A percentile compares a stretch with the other conserved stretches of the same genome.
phyloP scores from a whole-genome alignment of 129 eudicot species.

The Artemisia annua region DNA sequence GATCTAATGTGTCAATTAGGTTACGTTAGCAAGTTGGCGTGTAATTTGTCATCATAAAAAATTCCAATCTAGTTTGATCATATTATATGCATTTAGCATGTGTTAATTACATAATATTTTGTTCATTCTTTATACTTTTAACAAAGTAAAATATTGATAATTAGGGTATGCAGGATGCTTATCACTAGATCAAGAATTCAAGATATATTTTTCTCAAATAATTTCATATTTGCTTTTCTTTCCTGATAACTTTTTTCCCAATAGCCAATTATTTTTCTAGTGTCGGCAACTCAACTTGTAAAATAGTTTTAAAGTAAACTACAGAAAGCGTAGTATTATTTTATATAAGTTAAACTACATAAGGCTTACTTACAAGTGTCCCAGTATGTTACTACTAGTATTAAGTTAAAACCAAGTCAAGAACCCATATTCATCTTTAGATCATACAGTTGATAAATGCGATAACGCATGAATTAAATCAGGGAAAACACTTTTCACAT shows the following conservation, averaged over 20 bases:
- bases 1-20: constrained; percentile 26
- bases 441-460: too few species aligned
- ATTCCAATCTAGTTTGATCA: constrained; percentile 14
- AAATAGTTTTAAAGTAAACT: too few species aligned
- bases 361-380: too few species aligned
- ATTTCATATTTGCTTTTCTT: constrained; percentile 8
- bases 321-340: too few species aligned
- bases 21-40: constrained; percentile 19
- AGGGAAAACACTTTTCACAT: too few species aligned
- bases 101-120: constrained; percentile 23
- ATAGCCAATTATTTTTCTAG: neutral
- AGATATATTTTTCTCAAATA: neutral
- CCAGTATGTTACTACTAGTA: too few species aligned
- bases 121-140: neutral
- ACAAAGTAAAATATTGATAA: neutral
- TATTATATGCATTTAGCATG: constrained; percentile 12
- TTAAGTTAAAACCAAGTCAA: too few species aligned
- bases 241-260: constrained; percentile 7
- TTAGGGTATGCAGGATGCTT: constrained; percentile 13
- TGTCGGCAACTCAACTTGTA: too few species aligned
- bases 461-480: too few species aligned
- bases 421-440: too few species aligned
- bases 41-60: constrained; percentile 24
- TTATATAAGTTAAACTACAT: too few species aligned
- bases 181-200: constrained; percentile 1